A percentile compares a stretch with the other conserved stretches of the same genome.
Conservation (phyloP, 2,329 filamentous ascomycete species). For the Xylaria multiplex region DNA sequence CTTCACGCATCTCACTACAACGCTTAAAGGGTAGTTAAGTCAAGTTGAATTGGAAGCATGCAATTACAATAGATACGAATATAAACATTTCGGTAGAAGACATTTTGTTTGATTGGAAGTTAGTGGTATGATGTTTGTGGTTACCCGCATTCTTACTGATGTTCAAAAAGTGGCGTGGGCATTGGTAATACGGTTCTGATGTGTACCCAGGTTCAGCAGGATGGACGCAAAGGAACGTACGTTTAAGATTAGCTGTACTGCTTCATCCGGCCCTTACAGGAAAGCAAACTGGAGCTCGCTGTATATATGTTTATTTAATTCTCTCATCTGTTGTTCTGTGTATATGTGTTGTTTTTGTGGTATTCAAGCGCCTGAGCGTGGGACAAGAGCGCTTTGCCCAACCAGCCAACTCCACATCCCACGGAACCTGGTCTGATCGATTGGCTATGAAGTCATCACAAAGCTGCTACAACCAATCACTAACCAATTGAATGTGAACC, state of each 20-base stretch:
- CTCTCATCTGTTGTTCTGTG: too few relatives aligned
- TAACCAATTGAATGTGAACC: conserved; percentile 34
- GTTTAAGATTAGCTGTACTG: too few relatives aligned
- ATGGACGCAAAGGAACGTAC: too few relatives aligned
- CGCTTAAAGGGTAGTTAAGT: neutral
- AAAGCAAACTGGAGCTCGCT: too few relatives aligned
- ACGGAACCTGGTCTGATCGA: neutral
- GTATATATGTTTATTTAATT: too few relatives aligned
- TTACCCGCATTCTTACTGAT: neutral
- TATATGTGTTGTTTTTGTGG: too few relatives aligned
- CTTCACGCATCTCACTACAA: neutral
- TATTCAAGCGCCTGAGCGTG: conserved; percentile 10
- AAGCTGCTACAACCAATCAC: conserved; percentile 6
- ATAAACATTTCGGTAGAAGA: neutral
- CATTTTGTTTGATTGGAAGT: neutral
- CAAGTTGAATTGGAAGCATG: neutral
- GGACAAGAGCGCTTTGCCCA: conserved; percentile 20
- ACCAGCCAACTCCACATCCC: neutral
- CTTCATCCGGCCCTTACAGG: too few relatives aligned
- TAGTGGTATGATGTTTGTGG: neutral
- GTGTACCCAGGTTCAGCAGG: too few relatives aligned
- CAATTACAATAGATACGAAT: neutral
- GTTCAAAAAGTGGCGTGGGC: too few relatives aligned
- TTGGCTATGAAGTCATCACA: conserved; percentile 26
- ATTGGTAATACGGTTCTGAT: too few relatives aligned